Base-by-base conservation (phyloP, 306 rosid species). In the Herpetospermum pedunculosum region DNA sequence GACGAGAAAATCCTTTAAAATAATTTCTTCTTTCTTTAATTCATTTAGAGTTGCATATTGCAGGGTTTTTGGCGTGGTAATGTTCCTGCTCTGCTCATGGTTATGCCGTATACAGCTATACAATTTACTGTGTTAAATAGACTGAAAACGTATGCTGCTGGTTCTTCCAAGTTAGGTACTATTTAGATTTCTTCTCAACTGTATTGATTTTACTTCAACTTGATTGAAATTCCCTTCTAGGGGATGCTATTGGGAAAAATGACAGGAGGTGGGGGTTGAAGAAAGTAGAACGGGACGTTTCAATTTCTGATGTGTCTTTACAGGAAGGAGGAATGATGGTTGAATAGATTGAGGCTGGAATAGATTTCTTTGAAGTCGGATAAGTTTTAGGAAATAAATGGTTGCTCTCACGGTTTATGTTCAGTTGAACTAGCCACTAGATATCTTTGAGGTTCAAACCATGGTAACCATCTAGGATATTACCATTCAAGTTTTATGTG, bases 11-110 rank as follows among this genome's bases (percentile, higher is more conserved):
- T 8, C 7, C 57, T 70, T 46, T 0, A 47, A 16, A 5, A 12
- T 19, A 2, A 43, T 44, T 28, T 29, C 1, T 8, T 57, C 41
- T 28, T 59, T 58, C 29, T n/a, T 5, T 12, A 48, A 65, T 70
- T 44, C 34, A 69, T 30, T 44, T 8, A 35, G 47, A 74, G 21
- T 63, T 79, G 8, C 26, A 44, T 35, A 18, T 81, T 77, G 19
- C 82, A 94, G 98, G 98, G 98, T 25, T 94, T 94, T 74, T 94
- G 98, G 98, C 92, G 96, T 26, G 98, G 98, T 2, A 94, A 94
- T 77, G 98, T 94, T 43, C 98, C 98, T 3, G 98, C 97, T 38
- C 81, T 91, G 83, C 97, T 94, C 68, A 94, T 91, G 98, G 97
- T 88, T 81, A 94, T 94, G 98, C 98, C 98, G 0, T 94, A 94